Percentiles rank a stretch among this genome's conserved stretches.
phyloP scores from a whole-genome alignment of 1,284 basidiomycete genomes.

The Rhizoctonia solani region DNA sequence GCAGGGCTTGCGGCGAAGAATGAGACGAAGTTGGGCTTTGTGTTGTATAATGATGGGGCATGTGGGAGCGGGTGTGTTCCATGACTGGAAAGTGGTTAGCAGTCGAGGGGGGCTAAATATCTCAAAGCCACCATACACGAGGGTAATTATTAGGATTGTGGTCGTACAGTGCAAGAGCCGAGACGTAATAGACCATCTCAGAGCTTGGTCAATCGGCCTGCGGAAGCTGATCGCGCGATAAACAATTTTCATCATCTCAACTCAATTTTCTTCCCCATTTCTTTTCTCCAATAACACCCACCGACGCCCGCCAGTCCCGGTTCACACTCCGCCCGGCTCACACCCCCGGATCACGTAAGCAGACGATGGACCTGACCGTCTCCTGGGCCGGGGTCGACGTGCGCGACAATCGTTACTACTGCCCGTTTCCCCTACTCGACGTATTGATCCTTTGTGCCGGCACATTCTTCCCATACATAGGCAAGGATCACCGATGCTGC shows the following conservation, averaged over 20 bases:
- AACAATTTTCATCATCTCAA: conserved; percentile 22
- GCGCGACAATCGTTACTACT: no score
- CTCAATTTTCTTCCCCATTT: neutral
- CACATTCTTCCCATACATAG: conserved; percentile 2
- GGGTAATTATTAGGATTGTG: no score
- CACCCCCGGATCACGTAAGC: neutral
- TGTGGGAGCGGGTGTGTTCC: neutral
- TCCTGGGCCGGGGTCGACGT: no score
- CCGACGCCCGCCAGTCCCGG: neutral
- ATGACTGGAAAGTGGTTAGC: no score
- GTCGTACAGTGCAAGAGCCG: conserved; percentile 7
- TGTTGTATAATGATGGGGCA: neutral
- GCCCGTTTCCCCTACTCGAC: conserved; percentile 10
- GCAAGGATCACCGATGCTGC: conserved; percentile 15
- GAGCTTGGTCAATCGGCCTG: conserved; percentile 9
- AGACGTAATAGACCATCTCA: neutral
- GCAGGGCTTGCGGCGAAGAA: neutral
- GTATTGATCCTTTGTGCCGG: conserved; percentile 1
- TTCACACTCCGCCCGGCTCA: conserved; percentile 20
- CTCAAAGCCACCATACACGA: no score
- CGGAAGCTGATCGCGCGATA: conserved; percentile 34
- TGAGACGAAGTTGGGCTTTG: conserved; percentile 8
- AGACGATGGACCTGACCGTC: no score
- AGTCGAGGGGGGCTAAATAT: no score
- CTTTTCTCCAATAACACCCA: neutral